Conservation (phyloP, 306 rosid genomes). For the Pterocarpus santalinus region DNA sequence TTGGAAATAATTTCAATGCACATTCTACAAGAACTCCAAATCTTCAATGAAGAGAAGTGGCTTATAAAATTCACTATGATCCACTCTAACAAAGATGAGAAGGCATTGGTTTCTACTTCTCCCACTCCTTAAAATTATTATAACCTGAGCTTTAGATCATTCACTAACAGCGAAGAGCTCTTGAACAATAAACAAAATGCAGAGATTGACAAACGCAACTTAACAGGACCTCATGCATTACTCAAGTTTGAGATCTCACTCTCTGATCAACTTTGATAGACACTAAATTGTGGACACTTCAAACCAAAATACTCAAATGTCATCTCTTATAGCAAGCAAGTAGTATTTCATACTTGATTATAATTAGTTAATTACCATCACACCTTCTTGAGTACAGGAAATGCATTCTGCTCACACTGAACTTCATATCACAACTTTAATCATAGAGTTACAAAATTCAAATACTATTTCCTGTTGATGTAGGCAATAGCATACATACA, state of each 20-base stretch:
- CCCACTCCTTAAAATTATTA: background rate
- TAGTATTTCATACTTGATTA: background rate
- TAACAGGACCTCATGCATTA: background rate
- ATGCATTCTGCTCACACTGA: background rate
- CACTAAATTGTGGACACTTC: background rate
- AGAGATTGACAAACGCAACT: background rate
- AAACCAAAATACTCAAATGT: background rate
- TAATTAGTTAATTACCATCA: background rate
- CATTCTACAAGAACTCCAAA: background rate
- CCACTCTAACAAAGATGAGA: background rate
- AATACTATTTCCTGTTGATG: background rate
- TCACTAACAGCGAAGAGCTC: background rate
- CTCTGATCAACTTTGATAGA: background rate
- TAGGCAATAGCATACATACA: background rate
- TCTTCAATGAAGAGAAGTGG: no score
- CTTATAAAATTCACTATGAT: background rate
- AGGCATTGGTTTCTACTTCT: background rate
- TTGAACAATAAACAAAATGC: conserved; percentile 2
- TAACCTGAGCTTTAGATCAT: conserved; percentile 1
- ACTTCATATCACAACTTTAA: conserved; percentile 12
- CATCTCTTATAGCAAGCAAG: background rate
- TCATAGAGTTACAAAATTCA: background rate
- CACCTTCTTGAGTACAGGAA: conserved; percentile 7
- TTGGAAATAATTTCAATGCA: background rate
- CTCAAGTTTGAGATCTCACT: conserved; percentile 9